These are phyloP conservation scores for Carex pumila DNA, from an alignment of 176 grass and related monocot genomes.

Conservation along the genomic window DNA sequence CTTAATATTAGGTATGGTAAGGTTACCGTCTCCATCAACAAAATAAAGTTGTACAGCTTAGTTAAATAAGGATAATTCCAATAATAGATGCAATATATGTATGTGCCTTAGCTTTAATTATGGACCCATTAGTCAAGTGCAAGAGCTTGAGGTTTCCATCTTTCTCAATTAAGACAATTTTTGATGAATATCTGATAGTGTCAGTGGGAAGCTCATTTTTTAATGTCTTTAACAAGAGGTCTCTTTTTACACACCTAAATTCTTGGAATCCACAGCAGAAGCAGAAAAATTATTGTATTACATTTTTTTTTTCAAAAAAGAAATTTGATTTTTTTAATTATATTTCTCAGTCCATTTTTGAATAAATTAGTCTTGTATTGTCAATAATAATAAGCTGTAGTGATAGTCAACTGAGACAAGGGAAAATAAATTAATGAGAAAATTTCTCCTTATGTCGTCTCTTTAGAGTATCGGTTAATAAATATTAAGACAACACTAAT, in stretches of 20 bases:
- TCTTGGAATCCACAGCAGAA: slow-evolving; percentile 40
- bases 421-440: too few species aligned
- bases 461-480: too few species aligned
- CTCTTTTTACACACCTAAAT: slow-evolving; percentile 42
- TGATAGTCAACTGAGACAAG: too few species aligned
- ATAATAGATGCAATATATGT: not conserved
- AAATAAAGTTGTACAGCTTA: not conserved
- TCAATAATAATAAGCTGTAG: too few species aligned
- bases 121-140: slow-evolving; percentile 44
- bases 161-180: slow-evolving; percentile 54
- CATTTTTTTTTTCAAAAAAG: not conserved
- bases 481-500: too few species aligned
- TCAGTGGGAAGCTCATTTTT: slow-evolving; percentile 39
- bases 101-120: slow-evolving; percentile 50
- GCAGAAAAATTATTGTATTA: not conserved
- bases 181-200: slow-evolving; percentile 74
- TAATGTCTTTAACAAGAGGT: slow-evolving; percentile 42
- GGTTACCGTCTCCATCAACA: not conserved
- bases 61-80: not conserved
- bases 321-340: not conserved
- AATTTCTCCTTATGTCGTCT: too few species aligned
- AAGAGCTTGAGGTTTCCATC: slow-evolving; percentile 39
- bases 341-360: not conserved
- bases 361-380: too few species aligned
- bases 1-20: not conserved